Evolutionary conservation across 2,329 filamentous ascomycete genomes (phyloP).

Genomic region (Botrytis cinerea): DNA sequence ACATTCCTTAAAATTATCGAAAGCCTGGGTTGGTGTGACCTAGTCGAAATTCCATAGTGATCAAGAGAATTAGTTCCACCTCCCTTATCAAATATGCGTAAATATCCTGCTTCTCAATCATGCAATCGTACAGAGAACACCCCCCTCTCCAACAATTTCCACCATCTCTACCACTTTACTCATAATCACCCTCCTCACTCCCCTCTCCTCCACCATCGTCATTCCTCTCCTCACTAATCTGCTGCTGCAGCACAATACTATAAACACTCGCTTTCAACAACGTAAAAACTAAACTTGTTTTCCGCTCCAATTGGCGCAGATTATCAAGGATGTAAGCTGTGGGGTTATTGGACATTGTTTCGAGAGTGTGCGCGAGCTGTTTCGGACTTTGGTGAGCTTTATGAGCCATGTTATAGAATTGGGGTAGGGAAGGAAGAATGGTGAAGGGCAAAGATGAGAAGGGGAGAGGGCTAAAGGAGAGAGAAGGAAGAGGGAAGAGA

Average conservation of each 20-base stretch:
- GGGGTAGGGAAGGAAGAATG: background rate
- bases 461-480: background rate
- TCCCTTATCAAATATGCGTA: background rate
- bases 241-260: conserved; percentile 96
- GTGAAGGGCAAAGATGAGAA: background rate
- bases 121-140: background rate
- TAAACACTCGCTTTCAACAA: conserved; percentile 97
- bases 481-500: background rate
- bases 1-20: background rate
- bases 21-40: background rate
- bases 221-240: conserved; percentile 59
- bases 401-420: background rate
- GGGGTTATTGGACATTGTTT: conserved; percentile 67
- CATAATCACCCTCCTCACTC: conserved; percentile 13
- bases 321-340: conserved; percentile 84
- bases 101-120: no score
- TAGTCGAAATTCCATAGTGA: background rate
- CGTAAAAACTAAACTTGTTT: conserved; percentile 93
- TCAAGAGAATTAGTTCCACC: background rate
- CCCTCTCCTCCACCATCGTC: conserved; percentile 14
- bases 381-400: background rate
- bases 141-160: background rate
- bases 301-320: conserved; percentile 83
- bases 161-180: background rate
- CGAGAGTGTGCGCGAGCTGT: conserved; percentile 61